These are phyloP conservation scores for Rhododendron williamsianum DNA, from an alignment of 148 eudicot genomes.

Conservation along the genomic window DNA sequence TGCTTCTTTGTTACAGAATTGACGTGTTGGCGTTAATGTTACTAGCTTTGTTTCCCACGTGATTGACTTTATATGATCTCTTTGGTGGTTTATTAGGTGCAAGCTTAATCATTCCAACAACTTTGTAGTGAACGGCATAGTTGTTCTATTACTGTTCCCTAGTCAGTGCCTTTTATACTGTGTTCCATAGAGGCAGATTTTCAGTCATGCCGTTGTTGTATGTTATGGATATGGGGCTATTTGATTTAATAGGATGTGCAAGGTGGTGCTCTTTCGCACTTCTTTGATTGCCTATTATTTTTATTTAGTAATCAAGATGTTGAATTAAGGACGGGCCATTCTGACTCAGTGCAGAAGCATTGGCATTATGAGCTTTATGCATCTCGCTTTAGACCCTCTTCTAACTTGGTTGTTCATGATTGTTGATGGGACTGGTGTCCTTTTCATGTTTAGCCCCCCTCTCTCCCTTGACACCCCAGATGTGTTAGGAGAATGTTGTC, in stretches of 20 bases:
- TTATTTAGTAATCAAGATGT: background rate
- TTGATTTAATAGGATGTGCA: background rate
- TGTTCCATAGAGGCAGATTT: background rate
- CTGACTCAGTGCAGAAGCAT: background rate
- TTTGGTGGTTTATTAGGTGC: background rate
- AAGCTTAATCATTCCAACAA: background rate
- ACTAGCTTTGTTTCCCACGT: background rate
- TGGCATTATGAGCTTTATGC: background rate
- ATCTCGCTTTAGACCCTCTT: background rate
- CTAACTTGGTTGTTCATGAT: background rate
- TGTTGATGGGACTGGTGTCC: background rate
- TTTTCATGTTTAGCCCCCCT: background rate
- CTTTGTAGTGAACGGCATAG: background rate
- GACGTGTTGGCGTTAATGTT: background rate
- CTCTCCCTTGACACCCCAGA: background rate
- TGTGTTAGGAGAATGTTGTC: background rate
- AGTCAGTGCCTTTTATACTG: background rate
- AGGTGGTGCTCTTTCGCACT: background rate
- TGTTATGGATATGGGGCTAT: background rate
- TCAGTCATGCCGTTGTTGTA: background rate
- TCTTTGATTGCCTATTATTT: background rate
- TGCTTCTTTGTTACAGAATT: background rate
- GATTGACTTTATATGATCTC: background rate
- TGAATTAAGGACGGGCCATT: background rate
- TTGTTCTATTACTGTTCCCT: background rate